Evolutionary conservation across 768 basidiomycete genomes (phyloP), one percentile per base, ranked within the genome.

Genomic region (Chlorophyllum brunneum): DNA sequence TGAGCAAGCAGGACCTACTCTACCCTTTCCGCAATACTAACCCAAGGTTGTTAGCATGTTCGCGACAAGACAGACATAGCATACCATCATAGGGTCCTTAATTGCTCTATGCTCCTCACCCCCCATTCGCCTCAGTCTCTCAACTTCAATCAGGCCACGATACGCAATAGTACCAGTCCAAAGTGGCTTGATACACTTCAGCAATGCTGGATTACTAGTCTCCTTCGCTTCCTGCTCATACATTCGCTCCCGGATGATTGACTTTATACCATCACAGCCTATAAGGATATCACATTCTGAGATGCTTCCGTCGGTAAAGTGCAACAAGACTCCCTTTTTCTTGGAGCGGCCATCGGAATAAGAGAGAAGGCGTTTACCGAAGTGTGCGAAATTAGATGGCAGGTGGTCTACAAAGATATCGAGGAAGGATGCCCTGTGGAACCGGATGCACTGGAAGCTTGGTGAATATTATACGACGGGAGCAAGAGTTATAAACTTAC

Each of bases 361-460:
- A 0, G 74, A 72, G 16, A 68, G 63, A 3, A 85, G 67, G n/a
- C 77, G 79, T 56, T 81, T 85, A 5, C 69, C 68, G 24, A 71
- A 74, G 52, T 74, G 67, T 3, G 70, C 68, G 23, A 64, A 67
- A 6, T 67, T 61, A 4, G 69, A 59, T 0, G 74, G 67, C 26
- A 84, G 65, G 51, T 70, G 64, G 20, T 67, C 61, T 10, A 85
- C 69, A 33, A 86, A 65, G 8, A 73, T 70, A 24, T 65, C 59
- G 43, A 83, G 80, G 55, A 85, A 81, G 54, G 82, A 80, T n/a
- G 80, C 74, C 24, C 84, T 76, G 59, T 83, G 83, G 50, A 85
- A 26, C 30, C 36, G 37, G 27, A 40, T 29, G 16, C 23, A 49
- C 36, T 15, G 22, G 11, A 16, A 16, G 29, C 30, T 41, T 56